Evolutionary conservation across 73 alveolate genomes (phyloP), one percentile per base, ranked within the genome.

Genomic region (Paramecium pentaurelia): DNA sequence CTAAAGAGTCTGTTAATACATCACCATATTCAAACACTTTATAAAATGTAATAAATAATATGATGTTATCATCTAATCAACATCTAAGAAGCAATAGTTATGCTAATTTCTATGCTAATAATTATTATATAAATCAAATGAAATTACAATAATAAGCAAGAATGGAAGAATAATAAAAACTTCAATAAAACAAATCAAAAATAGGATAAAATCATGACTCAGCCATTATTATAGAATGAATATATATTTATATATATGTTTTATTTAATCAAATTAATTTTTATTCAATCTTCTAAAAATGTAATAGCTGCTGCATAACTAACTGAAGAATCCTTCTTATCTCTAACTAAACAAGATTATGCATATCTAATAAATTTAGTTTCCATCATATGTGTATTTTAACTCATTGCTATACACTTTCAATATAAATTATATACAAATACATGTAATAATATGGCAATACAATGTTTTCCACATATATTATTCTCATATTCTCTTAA

Each of bases 301-400:
- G 94, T 44, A n/a, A 88, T 80, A 8, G 94, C 94, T 40, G 94
- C 88, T 8, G 94, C 94, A 88, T 88, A 89, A 12, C 92, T 71
- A 4, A 89, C 94, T 40, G 94, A 89, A 9, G 94, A 89, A 45
- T 89, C 94, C 38, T 71, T 89, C 60, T 89, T 89, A 32, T 89
- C 94, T 89, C 94, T 89, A 1, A 88, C 94, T 49, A 88, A 88
- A 40, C 94, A 60, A 10, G 92, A 71, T 45, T 89, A 30, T 10
- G 91, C 86, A 44, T 89, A 89, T 89, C 94, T 89, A 28, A 89
- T 89, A 18, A 89, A 89, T 42, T 89, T 89, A 10, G 94, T 89
- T 32, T 89, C 94, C 88, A 89, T 89, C 91, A 71, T 47, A 89
- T 71, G 88, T 1, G 30, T 14, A 51, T 70, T 45, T 11, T 8